These are phyloP conservation scores for Eimeria acervulina DNA, from an alignment of 169 alveolate genomes.

Conservation along the genomic window DNA sequence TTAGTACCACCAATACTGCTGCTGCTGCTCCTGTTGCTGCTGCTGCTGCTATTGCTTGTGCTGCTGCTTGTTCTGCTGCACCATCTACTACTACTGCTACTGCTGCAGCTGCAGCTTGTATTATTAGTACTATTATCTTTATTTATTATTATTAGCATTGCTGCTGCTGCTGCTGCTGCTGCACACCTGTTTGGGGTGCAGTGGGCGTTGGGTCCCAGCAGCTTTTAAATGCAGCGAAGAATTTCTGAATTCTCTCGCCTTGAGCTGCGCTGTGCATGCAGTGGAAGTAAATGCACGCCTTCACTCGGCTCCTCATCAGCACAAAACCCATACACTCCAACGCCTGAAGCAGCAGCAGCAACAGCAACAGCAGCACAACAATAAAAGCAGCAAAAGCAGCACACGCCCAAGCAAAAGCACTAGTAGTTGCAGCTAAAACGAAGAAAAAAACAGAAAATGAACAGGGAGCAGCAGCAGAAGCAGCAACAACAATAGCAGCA, in stretches of 20 bases:
- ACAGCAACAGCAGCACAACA: too few relatives aligned
- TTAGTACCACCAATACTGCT: neutral
- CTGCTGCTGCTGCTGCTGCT: neutral
- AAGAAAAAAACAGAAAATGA: too few relatives aligned
- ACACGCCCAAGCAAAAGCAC: neutral
- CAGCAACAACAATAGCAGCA: neutral
- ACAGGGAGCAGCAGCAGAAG: too few relatives aligned
- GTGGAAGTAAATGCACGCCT: conserved; percentile 48
- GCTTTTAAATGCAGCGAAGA: neutral
- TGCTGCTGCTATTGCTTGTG: neutral
- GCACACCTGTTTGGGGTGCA: neutral
- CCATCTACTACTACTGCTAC: neutral
- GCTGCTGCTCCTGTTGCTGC: neutral
- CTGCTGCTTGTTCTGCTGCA: neutral
- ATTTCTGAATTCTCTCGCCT: neutral
- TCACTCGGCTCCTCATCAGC: conserved; percentile 52
- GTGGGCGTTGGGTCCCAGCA: neutral
- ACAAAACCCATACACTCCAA: conserved; percentile 74
- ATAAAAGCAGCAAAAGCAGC: neutral
- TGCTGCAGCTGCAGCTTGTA: neutral
- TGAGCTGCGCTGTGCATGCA: neutral
- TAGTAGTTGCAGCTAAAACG: neutral
- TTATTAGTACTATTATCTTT: too few relatives aligned
- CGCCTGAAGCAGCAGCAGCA: too few relatives aligned
- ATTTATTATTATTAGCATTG: too few relatives aligned